Evolutionary conservation across 495 filamentous ascomycete genomes (phyloP).

Genomic region (Podospora appendiculata): DNA sequence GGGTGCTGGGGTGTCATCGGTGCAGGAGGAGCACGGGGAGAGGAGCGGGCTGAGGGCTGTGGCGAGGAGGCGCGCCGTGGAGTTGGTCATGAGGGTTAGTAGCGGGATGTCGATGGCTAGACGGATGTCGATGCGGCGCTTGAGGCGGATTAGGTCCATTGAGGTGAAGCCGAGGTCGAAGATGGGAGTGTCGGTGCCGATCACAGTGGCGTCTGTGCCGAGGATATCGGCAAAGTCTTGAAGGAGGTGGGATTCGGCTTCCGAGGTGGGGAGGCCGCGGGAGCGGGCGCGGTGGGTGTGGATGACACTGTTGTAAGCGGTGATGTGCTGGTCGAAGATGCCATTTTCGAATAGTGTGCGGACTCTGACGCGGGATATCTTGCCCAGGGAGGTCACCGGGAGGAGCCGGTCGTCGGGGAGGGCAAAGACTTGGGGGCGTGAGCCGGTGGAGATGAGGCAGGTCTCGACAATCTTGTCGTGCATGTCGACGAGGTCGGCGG

Average conservation of each 20-base stretch:
- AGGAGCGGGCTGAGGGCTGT: not conserved
- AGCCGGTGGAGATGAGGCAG: not conserved
- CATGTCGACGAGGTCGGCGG: constrained; percentile 7
- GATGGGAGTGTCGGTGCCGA: constrained; percentile 24
- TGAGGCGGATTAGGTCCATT: constrained; percentile 34
- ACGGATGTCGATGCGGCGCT: constrained; percentile 11
- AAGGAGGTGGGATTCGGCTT: constrained; percentile 3
- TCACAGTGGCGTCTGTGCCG: not conserved
- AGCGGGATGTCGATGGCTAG: constrained; percentile 25
- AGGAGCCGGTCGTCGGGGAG: constrained; percentile 5
- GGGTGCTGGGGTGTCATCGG: not conserved
- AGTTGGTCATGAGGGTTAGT: constrained; percentile 31
- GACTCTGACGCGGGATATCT: constrained; percentile 39
- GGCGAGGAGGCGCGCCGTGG: constrained; percentile 29
- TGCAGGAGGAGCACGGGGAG: not conserved
- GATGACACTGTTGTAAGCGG: too few species aligned
- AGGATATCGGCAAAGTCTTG: constrained; percentile 9
- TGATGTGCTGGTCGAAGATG: constrained; percentile 14
- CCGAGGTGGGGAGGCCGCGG: not conserved
- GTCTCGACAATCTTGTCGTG: not conserved
- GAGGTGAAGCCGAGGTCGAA: constrained; percentile 38
- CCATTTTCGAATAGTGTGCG: constrained; percentile 24
- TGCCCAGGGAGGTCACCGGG: constrained; percentile 39
- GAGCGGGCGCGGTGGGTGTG: not conserved
- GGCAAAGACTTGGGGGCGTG: constrained; percentile 1